Base-by-base conservation (phyloP, 352 stramenopile genomes). In the Globisporangium ultimum region DNA sequence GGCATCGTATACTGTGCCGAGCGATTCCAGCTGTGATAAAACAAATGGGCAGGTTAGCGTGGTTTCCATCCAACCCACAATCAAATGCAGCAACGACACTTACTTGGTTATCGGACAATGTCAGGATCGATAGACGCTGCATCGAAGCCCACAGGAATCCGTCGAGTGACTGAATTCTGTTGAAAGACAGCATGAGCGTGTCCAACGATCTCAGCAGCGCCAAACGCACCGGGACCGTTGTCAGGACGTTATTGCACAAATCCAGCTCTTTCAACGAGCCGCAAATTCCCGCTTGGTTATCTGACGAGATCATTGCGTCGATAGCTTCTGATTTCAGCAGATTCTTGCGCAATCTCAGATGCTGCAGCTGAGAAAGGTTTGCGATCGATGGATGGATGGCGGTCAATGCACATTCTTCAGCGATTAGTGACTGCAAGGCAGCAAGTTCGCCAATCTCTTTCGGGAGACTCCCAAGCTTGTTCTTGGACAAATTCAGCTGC, bases 331-430 rank as follows among this genome's bases (percentile, higher is more conserved):
- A 65, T 8, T 80, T 88, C 17, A 95, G 63, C n/a, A 66, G 65
- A 40, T 95, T 95, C 60, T 95, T 93, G 43, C 78, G 70, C n/a
- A 93, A 17, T 13, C 76, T 74, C 28, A 95, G 49, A 58, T 78
- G 67, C 54, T 89, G 70, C 7, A 95, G 55, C n/a, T 71, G 66
- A 1, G 72, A 47, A 8, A 95, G 66, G 60, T 68, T 71, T 2
- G 76, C 57, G 14, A 93, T 81, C 1, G 72, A 84, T 18, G 63
- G 4, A 32, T 91, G 59, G 15, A 95, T 46, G 2, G 51, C 63
- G 21, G 74, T 86, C 9, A 95, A 70, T 9, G 63, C 65, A 46
- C 81, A 91, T 20, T 92, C 76, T 53, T 93, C 83, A 5, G 81
- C 78, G 20, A 78, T 62, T 4, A 95, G 79, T n/a, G 80, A 87